Evolutionary conservation across 2,329 filamentous ascomycete genomes (phyloP), one percentile per base, ranked within the genome.

Genomic region (Chalaropsis thielavioides): DNA sequence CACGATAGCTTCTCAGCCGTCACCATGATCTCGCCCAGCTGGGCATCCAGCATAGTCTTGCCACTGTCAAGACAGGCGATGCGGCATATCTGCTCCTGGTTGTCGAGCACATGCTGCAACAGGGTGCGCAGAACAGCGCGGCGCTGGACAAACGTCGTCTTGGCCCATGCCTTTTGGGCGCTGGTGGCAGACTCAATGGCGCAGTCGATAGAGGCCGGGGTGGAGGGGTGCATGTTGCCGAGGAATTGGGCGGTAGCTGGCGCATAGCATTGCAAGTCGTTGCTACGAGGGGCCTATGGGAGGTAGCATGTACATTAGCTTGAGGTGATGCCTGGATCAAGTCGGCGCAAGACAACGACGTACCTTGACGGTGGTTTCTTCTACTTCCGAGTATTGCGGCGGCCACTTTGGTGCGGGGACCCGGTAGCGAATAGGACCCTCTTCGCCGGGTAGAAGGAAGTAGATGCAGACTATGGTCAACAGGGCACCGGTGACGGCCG

Each of bases 1-100:
- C 94, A 99, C 72, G 89, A 86, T 67, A 99, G 81, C 78, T 96
- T 96, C 79, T 97, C 94, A 0, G 83, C 86, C 6, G 94, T 96
- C 51, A 96, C 91, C 64, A 99, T 80, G 68, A 97, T 92, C 80
- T 99, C 94, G 63, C 94, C 94, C 65, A 99, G 85, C 70, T 89
- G 86, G 0, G 92, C 94, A 76, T 99, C 94, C 46, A 97, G 85
- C 79, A 92, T 89, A 1, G 95, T 96, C 80, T 99, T 99, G 68
- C 94, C 94, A 51, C 90, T 95, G 76, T 99, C 94, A 43, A 96
- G 80, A 72, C 90, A 95, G 61, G 92, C 92, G 38, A 90, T 84
- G 17, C 84, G 82, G 71, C 90, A 92, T 70, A 99, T 95, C 31
- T 87, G 81, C 69, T 92, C 88, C 73, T 96, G 91, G 73, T 97